A percentile compares a stretch with the other conserved stretches of the same genome.
These are phyloP conservation scores for Mycena galericulata DNA, from an alignment of 768 basidiomycete genomes.

Conservation along the genomic window DNA sequence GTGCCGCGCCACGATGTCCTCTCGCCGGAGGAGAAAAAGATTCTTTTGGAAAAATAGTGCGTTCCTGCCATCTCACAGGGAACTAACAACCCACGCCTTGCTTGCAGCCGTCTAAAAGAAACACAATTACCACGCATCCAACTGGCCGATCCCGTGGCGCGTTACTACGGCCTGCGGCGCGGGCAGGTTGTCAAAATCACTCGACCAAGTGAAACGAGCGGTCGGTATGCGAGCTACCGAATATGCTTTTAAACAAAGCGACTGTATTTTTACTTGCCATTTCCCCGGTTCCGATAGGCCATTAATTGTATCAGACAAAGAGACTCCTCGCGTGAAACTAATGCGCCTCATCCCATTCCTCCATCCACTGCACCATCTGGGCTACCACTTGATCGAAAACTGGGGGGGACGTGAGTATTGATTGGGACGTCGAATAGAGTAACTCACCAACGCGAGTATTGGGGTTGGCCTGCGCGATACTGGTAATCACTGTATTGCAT, in stretches of 20 bases:
- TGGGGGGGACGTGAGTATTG: neutral
- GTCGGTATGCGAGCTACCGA: slow-evolving; percentile 92
- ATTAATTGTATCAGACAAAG: too few relatives aligned
- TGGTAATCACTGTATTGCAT: slow-evolving; percentile 25
- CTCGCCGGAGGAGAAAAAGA: slow-evolving; percentile 85
- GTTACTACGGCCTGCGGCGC: slow-evolving; percentile 95
- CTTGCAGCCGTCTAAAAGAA: slow-evolving; percentile 96
- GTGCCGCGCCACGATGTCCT: slow-evolving; percentile 95
- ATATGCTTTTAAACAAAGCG: slow-evolving; percentile 78
- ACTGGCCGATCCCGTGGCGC: slow-evolving; percentile 95
- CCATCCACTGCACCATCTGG: slow-evolving; percentile 28
- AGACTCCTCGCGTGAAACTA: neutral
- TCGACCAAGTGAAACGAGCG: slow-evolving; percentile 95
- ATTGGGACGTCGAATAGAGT: neutral
- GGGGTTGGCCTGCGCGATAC: slow-evolving; percentile 25
- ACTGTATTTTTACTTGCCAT: neutral
- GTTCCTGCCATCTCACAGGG: slow-evolving; percentile 49
- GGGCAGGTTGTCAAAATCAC: slow-evolving; percentile 99
- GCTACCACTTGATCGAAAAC: slow-evolving; percentile 30
- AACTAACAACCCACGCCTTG: slow-evolving; percentile 18
- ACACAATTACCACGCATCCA: slow-evolving; percentile 98
- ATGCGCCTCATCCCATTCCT: slow-evolving; percentile 21
- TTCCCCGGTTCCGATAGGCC: neutral
- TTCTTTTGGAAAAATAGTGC: slow-evolving; percentile 92
- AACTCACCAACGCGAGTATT: slow-evolving; percentile 27